Base-by-base conservation (phyloP, 2,329 filamentous ascomycete species). In the Fusarium setosum region DNA sequence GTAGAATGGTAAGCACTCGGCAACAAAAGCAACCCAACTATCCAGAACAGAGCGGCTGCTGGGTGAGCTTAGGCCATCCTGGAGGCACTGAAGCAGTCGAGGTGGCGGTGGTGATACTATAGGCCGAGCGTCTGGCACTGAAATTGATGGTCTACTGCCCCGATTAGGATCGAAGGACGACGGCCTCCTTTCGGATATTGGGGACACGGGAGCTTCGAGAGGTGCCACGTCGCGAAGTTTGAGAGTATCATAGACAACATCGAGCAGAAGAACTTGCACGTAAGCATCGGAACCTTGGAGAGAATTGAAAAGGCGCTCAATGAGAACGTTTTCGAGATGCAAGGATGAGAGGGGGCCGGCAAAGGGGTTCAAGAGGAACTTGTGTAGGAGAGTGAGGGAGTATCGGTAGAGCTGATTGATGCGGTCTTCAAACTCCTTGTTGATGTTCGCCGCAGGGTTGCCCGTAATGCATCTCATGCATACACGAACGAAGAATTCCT, bases 1-100 rank as follows among this genome's bases (percentile, higher is more conserved):
- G 76, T 97, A 97, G 13, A 97, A 83, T 0, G 94, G 93, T 26
- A 99, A 81, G 41, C 93, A 92, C 73, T 95, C 92, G 5, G 89
- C 87, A 8, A 99, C 83, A 68, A 99, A 94, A 26, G 87, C 84
- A 10, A 97, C 89, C 96, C 96, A 99, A 74, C 92, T 94, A 71
- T 98, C 94, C 32, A 99, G 82, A 6, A 96, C 90, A 9, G 89
- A 83, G 6, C 93, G 89, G 68, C 92, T 94, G 52, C 84, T 89
- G 4, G 85, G 75, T 4, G 93, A 92, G 54, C 91, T 89, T 48
- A 99, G 90, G 0, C 94, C 96, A 42, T 89, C 88, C 61, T 93
- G 90, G 12, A 99, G 83, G 73, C 93, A 97, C 63, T 92, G 90
- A n/a, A 96, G 85, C n/a, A 99, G 79, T 32, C 90, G 82, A 15